Evolutionary conservation across 2,329 filamentous ascomycete species (phyloP), one percentile per base, ranked within the genome.

Genomic region (Xylaria sp.): DNA sequence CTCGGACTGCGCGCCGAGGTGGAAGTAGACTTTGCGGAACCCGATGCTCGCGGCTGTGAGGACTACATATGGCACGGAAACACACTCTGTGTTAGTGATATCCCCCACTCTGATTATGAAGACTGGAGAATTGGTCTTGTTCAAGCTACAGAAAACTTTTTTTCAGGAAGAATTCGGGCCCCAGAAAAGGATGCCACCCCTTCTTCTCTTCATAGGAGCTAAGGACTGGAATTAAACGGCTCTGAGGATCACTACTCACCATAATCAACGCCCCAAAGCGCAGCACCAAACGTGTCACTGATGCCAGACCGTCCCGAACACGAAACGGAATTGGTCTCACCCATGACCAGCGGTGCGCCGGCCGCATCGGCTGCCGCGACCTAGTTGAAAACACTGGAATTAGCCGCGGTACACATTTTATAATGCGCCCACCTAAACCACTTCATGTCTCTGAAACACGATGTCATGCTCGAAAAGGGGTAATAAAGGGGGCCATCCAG

Each of bases 211-310:
- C 13, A 46, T 46, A n/a, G 41, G 18, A 18, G 6, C 18, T 7
- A n/a, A 43, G 41, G 18, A n/a, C 3, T n/a, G 15, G 15, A 18
- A 18, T 46, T n/a, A 15, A 46, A 46, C 13, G 6, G 6, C 18
- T 8, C 1, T 7, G 4, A 18, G 15, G 46, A 48, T 18, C 15
- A 48, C 46, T 48, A 48, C 52, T 36, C 52, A 55, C 52, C 77
- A 75, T 83, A 85, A 75, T 86, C 84, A 33, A 84, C 77, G 61
- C 79, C 79, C 84, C 84, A 86, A 8, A 86, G 80, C 20, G 81
- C 84, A 8, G 83, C 83, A 58, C 84, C 84, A 67, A 84, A 84
- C 0, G 83, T 84, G 67, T 85, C 83, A 52, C 78, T 79, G 56
- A 85, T 79, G 12, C 84, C 83, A 18, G 77, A 76, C 4, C 75